Conservation (phyloP, 306 rosid genomes). For the Trichosanthes truncata region DNA sequence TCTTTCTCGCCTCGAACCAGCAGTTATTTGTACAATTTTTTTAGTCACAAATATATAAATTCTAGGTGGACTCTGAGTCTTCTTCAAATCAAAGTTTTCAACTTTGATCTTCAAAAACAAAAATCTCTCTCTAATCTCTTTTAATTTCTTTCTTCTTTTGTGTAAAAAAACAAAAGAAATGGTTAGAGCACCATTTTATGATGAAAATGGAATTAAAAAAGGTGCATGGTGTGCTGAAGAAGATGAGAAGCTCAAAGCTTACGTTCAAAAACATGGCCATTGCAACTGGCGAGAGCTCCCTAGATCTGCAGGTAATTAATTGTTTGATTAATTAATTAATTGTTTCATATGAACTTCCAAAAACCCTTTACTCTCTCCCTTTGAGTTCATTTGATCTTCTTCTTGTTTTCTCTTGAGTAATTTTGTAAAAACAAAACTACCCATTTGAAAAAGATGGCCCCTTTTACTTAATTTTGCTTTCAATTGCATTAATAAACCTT, state of each 20-base stretch:
- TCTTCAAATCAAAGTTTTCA: background rate
- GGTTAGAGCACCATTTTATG: constrained; percentile 42
- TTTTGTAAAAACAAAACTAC: too few species aligned
- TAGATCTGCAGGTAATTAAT: constrained; percentile 26
- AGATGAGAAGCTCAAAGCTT: constrained; percentile 30
- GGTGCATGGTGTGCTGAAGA: constrained; percentile 54
- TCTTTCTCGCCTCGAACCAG: background rate
- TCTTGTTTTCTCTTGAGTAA: background rate
- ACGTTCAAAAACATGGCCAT: constrained; percentile 28
- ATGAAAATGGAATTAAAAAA: constrained; percentile 39
- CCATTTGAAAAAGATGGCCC: too few species aligned
- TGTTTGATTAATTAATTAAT: background rate
- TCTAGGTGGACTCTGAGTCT: background rate
- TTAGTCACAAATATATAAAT: background rate
- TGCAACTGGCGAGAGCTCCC: constrained; percentile 55
- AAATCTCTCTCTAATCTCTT: background rate
- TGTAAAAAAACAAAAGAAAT: background rate
- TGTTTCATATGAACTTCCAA: background rate
- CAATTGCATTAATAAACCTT: background rate
- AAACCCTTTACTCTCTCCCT: background rate
- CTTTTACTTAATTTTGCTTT: background rate
- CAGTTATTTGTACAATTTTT: background rate
- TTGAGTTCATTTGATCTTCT: background rate
- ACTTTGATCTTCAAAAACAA: background rate
- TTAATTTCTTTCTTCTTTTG: background rate